Evolutionary conservation across 2,329 filamentous ascomycete genomes (phyloP), one percentile per base, ranked within the genome.

Genomic region (Ceratocystis papillata): DNA sequence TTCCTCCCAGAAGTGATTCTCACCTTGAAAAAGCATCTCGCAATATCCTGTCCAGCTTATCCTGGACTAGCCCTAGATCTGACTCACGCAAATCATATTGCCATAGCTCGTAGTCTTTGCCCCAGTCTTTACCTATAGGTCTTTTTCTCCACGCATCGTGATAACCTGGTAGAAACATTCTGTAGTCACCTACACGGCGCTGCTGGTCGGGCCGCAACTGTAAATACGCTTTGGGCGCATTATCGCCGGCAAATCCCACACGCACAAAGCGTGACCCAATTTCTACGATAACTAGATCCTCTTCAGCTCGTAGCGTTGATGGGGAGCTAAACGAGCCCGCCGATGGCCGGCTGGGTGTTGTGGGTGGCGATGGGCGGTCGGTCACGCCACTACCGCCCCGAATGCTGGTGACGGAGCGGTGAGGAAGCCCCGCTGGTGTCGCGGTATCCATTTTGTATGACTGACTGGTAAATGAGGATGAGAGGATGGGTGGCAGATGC

Each of bases 221-320:
- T 25, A 92, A 77, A 15, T 81, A 80, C 0, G 80, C 82, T 74
- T 93, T 95, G 70, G 91, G 91, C 2, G 80, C 77, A 55, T 86
- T 82, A 74, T 96, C 92, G 63, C 92, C 92, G 5, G 92, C 89
- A 73, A 96, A 94, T 0, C 94, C 94, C 8, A 88, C 87, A 57
- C 88, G 85, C 30, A 97, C 75, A 75, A 85, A 87, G 25, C 93
- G 84, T 8, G 89, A 83, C 0, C 91, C 92, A 45, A 97, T 74
- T 74, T 97, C 91, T 63, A 96, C 79, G 53, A 99, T 82, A 4
- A 96, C 76, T 5, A 87, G 80, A 70, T 96, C 94, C 72, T 99
- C 94, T 71, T 96, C 91, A 71, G 87, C 78, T 72, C 86, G 79
- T 70, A 88, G 74, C 71, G 84, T 76, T 68, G 84, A 82, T 70